These are phyloP conservation scores for Capronia americana DNA, from an alignment of 2,329 filamentous ascomycete species.

Conservation along the genomic window DNA sequence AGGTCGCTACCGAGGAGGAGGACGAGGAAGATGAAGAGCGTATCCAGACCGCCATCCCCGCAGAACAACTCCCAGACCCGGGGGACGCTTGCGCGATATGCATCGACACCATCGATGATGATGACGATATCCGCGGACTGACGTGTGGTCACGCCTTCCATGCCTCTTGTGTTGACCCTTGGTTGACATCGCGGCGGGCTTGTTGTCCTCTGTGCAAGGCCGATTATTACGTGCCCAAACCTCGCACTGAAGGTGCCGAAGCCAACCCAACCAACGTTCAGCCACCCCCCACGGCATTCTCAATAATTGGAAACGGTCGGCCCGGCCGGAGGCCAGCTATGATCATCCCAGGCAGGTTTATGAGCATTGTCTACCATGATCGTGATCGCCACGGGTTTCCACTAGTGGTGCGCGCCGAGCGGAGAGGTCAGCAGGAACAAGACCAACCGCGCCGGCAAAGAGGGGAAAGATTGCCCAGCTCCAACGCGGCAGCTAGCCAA, in stretches of 20 bases:
- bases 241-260: slow-evolving; percentile 65
- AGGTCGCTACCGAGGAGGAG: slow-evolving; percentile 67
- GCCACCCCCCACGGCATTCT: slow-evolving; percentile 38
- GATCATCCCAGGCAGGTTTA: slow-evolving; percentile 47
- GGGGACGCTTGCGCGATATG: slow-evolving; percentile 97
- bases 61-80: slow-evolving; percentile 78
- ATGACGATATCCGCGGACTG: slow-evolving; percentile 91
- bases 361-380: slow-evolving; percentile 42
- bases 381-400: slow-evolving; percentile 40
- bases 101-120: slow-evolving; percentile 89
- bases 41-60: slow-evolving; percentile 80
- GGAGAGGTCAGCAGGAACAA: slow-evolving; percentile 24
- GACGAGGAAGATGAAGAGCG: slow-evolving; percentile 78
- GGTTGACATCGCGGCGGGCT: slow-evolving; percentile 90
- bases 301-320: slow-evolving; percentile 46
- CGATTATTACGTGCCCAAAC: slow-evolving; percentile 95
- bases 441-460: slow-evolving; percentile 22
- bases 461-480: slow-evolving; percentile 11
- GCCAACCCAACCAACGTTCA: slow-evolving; percentile 12
- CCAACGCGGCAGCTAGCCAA: slow-evolving; percentile 8
- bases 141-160: slow-evolving; percentile 99
- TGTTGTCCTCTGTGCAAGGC: slow-evolving; percentile 98
- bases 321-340: slow-evolving; percentile 46
- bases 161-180: slow-evolving; percentile 91
- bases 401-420: slow-evolving; percentile 33